Base-by-base conservation (phyloP, 2,329 filamentous ascomycete species). In the Neofusicoccum laricinum region DNA sequence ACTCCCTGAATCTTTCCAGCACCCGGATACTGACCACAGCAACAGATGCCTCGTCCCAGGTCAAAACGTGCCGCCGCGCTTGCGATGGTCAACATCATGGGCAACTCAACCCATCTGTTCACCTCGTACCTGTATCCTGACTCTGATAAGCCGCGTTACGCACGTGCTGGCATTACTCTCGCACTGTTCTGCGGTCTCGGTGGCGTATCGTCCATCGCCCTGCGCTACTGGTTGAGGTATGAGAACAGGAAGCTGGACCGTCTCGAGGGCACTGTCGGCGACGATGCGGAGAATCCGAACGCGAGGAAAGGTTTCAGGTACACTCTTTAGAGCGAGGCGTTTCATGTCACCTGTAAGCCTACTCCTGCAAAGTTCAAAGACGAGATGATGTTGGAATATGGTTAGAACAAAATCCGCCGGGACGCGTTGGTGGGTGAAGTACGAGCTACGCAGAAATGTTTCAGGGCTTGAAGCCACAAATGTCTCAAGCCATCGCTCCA, bases 11-110 rank as follows among this genome's bases (percentile, higher is more conserved):
- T 1, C 40, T n/a, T 11, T 5, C 19, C 40, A 3, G 15, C 10
- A 1, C 72, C 70, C 0, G 71, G 71, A 0, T 8, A 3, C 55
- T 59, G 12, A 59, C 41, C 2, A 4, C 5, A 4, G 7, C 2
- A 15, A 46, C 15, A 59, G 55, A 46, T 46, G 75, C 85, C 85
- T 12, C 62, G 58, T 2, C 65, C 66, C 19, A 30, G 49, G 6
- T 64, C 55, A 15, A 68, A 68, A 43, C 62, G 65, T 11, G 46
- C 57, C 4, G 63, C 63, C 1, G 65, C 66, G 3, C 46, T 65
- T n/a, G 65, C 66, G 11, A 53, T 67, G 49, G 63, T 67, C 15
- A 68, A 68, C 30, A 64, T 43, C n/a, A 41, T 68, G n/a, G 65
- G 63, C 25, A 59, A 59, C 12, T 19, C 41, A 3, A 59, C 55